Evolutionary conservation across 225 moss, liverwort and hornwort genomes (phyloP).

Genomic region (Pseudoscleropodium purum): DNA sequence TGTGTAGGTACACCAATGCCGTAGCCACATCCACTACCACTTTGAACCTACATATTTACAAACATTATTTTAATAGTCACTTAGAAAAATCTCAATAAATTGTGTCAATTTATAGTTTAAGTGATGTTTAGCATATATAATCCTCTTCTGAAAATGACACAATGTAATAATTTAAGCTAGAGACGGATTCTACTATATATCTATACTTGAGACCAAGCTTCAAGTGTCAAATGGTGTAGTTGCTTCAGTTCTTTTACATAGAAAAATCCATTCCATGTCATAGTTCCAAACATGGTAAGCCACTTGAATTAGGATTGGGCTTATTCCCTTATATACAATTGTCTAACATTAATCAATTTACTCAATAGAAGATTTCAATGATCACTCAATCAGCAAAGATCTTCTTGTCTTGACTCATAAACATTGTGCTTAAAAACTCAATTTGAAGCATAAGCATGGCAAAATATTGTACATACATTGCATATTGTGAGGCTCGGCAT

Average conservation of each 20-base stretch:
- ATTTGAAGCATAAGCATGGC: neutral
- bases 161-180: neutral
- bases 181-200: neutral
- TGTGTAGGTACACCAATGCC: neutral
- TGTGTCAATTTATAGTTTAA: neutral
- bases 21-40: neutral
- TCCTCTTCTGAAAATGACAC: neutral
- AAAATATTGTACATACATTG: no score
- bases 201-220: neutral
- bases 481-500: no score
- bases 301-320: neutral
- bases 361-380: neutral
- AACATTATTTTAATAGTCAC: neutral
- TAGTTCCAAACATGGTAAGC: neutral
- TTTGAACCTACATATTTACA: neutral
- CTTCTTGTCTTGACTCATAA: no score
- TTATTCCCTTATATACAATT: neutral
- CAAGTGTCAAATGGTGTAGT: neutral
- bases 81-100: neutral
- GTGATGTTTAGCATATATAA: neutral
- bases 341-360: neutral
- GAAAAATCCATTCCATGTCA: neutral
- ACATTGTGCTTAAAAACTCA: neutral
- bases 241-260: fast-evolving
- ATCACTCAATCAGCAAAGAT: no score